Base-by-base conservation (phyloP, 202 grass and related monocot species). In the Bolboschoenoplectus hybrid region DNA sequence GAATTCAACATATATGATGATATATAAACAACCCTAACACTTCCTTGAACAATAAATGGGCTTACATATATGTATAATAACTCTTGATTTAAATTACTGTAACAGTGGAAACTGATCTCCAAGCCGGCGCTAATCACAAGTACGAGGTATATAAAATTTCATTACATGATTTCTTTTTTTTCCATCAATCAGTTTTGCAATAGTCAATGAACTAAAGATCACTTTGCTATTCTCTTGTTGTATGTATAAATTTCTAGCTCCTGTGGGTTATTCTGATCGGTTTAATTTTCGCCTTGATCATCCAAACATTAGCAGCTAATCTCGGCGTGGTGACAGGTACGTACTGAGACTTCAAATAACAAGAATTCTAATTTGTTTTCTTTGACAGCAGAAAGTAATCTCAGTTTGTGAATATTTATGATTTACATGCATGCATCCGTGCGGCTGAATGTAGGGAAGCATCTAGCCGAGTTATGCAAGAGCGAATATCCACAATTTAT, bases 101-200 rank as follows among this genome's bases (percentile, higher is more conserved):
- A 90, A 92, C 89, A 97, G 95, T 97, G 89, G 91, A 97, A 82
- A 97, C 95, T 8, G 92, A 93, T 68, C 84, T 97, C 41, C 95
- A 97, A 80, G 92, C 95, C 3, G 92, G 95, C 9, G 91, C 95
- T 19, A 93, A 93, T 73, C 89, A 97, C 85, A 92, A 67, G 86
- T 95, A 97, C 5, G 92, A 97, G 85, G 92, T 97, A 87, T 65
- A 26, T 61, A 61, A 61, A 58, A 50, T 77, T 47, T n/a, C 52
- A 79, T 41, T 40, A 58, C 34, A 2, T 5, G 0, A 79, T 3
- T 47, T 3, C 4, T 79, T 58, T 9, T 40, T 51, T 19, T 32
- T 36, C 3, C 12, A 10, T 53, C 1, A 40, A 62, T 20, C 17
- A 38, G 7, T 55, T 58, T 41, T 46, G 47, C 34, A 86, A 13